Evolutionary conservation across 148 eudicot genomes (phyloP), one percentile per base, ranked within the genome.

Genomic region (Rhododendron ferrugineum): DNA sequence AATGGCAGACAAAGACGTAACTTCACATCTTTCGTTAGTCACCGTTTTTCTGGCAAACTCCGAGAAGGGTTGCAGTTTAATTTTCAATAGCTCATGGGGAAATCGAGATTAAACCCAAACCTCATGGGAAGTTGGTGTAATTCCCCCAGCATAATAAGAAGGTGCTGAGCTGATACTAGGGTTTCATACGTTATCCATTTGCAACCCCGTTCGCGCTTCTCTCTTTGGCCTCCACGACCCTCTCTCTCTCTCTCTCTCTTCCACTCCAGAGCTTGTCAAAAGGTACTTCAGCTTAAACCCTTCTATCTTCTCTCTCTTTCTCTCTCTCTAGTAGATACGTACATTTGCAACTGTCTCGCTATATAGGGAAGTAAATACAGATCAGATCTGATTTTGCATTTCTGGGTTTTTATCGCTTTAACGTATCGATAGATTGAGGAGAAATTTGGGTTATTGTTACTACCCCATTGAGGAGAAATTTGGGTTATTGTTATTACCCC

Each of bases 171-270:
- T 68, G 36, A 10, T 15, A 77, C 15, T 77, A 77, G 80, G 52
- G 80, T 77, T 77, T 77, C 49, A 42, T 20, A 44, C 49, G 80
- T 77, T 77, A 77, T 77, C 80, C 80, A 23, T n/a, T 22, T 40
- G 80, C 52, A 37, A 77, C 40, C 52, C 44, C 50, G 0, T 22
- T 77, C 30, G 52, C 80, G 26, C 16, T 77, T 77, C 30, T 44
- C 52, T 44, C 80, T 1, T 9, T 42, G 80, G 52, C 80, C 80
- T 77, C 80, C 80, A 77, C 52, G 23, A 68, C 74, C 11, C 16
- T 68, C 74, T 28, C 68, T 62, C 68, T 18, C 23, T 18, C 58
- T 52, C 60, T 54, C 60, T 16, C 60, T 54, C 5, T 23, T 6
- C 66, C 28, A 77, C 52, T 42, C 50, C 80, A 23, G 7, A 34